Percentiles rank a stretch among this genome's conserved stretches.
These are phyloP conservation scores for Galeopsis tetrahit DNA, from an alignment of 257 asterid species.

Conservation along the genomic window DNA sequence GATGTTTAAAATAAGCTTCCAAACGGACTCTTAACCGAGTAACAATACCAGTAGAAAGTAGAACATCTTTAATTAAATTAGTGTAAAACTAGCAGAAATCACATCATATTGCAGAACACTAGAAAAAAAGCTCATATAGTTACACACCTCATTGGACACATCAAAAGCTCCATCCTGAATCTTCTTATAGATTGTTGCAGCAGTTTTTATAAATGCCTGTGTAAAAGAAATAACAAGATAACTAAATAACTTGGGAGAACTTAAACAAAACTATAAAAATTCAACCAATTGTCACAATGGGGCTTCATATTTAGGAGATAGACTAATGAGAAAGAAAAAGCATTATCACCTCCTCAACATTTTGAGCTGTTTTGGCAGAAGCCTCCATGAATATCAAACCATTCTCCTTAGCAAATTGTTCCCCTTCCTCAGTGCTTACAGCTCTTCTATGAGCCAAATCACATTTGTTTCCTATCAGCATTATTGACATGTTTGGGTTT, in stretches of 20 bases:
- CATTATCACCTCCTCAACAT: conserved; percentile 75
- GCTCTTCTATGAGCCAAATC: conserved; percentile 77
- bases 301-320: not conserved
- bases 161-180: conserved; percentile 83
- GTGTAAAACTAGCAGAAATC: conserved; percentile 18
- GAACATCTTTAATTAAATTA: not conserved
- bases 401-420: conserved; percentile 77
- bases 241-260: not conserved
- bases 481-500: conserved; percentile 70
- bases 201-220: conserved; percentile 85
- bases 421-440: conserved; percentile 88
- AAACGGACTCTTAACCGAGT: not conserved
- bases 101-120: not conserved
- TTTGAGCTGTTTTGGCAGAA: conserved; percentile 87
- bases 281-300: conserved; percentile 13
- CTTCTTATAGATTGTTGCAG: conserved; percentile 74
- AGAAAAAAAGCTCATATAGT: not conserved
- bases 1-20: not conserved
- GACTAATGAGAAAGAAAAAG: not conserved
- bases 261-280: not conserved
- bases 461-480: conserved; percentile 81
- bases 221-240: conserved; percentile 17
- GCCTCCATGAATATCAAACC: conserved; percentile 88
- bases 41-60: not conserved
- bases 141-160: conserved; percentile 76